Base-by-base conservation (phyloP, 345 rosid species). In the Eutrema heterophyllum region DNA sequence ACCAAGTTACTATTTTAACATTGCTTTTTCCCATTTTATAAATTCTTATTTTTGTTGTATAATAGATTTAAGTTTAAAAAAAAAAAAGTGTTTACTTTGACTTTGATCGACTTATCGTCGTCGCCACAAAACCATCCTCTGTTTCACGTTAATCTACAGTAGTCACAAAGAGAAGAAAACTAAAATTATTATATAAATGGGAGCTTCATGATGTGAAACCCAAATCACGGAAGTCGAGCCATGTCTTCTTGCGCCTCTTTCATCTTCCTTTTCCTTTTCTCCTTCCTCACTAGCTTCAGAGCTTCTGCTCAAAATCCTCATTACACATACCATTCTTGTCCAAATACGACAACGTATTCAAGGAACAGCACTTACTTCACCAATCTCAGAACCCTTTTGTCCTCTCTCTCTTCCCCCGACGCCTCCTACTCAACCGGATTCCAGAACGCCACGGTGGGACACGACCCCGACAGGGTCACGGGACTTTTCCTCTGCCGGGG, bases 361-460 rank as follows among this genome's bases (percentile, higher is more conserved):
- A 0, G 14, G 2, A 76, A 78, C 73, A 81, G 81, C 75, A 51
- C 81, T 39, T 86, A 53, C 72, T 46, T 57, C 1, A 18, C 52
- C 30, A 85, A 83, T 63, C 87, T 82, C 13, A 51, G 49, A 29
- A 54, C 49, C 50, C 61, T 76, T 78, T 74, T 50, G 79, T 83
- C 50, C 21, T 74, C 71, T 54, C 82, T 67, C 45, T 85, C 35
- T 4, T 24, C 66, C 5, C 27, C 54, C 11, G 53, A 62, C 50
- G 67, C 77, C 18, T 43, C 66, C 0, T 61, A 65, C 51, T 49
- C 68, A 3, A 67, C 53, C 7, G 81, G 83, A 33, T 88, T 86
- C 74, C 82, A 66, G 61, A 86, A 74, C 80, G 54, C 39, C 65
- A 75, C 85, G 11, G 58, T 4, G 0, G 90, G 87, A 1, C 45